Evolutionary conservation across 2,329 filamentous ascomycete species (phyloP).

Genomic region (Cladosporium oxysporum): DNA sequence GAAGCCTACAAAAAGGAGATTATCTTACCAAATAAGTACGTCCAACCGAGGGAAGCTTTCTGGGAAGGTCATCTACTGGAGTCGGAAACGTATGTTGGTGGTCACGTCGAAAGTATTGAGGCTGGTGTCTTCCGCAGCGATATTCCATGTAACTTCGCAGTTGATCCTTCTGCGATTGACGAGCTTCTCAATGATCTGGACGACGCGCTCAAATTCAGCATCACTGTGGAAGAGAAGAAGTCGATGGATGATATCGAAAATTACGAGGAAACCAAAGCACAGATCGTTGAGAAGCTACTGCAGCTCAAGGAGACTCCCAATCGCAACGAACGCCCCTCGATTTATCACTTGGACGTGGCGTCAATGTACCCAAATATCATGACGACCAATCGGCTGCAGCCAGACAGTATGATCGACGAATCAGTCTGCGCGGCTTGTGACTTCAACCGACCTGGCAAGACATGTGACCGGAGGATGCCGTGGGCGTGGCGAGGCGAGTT

Average conservation of each 20-base stretch:
- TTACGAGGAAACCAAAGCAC: slow-evolving; percentile 67
- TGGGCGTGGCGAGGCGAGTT: slow-evolving; percentile 99
- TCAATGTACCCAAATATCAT: slow-evolving; percentile 99
- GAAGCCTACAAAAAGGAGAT: slow-evolving; percentile 93
- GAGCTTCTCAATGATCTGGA: slow-evolving; percentile 86
- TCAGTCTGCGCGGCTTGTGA: slow-evolving; percentile 96
- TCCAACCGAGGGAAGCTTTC: slow-evolving; percentile 86
- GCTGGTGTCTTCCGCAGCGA: slow-evolving; percentile 95
- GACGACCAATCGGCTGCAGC: slow-evolving; percentile 96
- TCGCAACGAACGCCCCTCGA: slow-evolving; percentile 79
- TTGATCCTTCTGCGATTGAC: slow-evolving; percentile 87
- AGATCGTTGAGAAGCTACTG: slow-evolving; percentile 72
- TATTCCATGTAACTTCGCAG: slow-evolving; percentile 88
- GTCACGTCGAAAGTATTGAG: slow-evolving; percentile 98
- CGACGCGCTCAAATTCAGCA: slow-evolving; percentile 81
- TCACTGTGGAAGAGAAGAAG: slow-evolving; percentile 56
- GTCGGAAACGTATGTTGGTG: slow-evolving; percentile 96
- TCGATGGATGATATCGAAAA: slow-evolving; percentile 53
- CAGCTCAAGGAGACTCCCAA: slow-evolving; percentile 81
- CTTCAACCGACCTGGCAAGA: slow-evolving; percentile 96
- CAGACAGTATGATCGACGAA: slow-evolving; percentile 98
- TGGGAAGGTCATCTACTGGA: slow-evolving; percentile 96
- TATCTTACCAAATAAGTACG: slow-evolving; percentile 93
- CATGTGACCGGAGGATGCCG: slow-evolving; percentile 88
- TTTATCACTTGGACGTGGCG: slow-evolving; percentile 97